phyloP scores from a whole-genome alignment of 202 grass and related monocot genomes.

The Zoysia matrella region DNA sequence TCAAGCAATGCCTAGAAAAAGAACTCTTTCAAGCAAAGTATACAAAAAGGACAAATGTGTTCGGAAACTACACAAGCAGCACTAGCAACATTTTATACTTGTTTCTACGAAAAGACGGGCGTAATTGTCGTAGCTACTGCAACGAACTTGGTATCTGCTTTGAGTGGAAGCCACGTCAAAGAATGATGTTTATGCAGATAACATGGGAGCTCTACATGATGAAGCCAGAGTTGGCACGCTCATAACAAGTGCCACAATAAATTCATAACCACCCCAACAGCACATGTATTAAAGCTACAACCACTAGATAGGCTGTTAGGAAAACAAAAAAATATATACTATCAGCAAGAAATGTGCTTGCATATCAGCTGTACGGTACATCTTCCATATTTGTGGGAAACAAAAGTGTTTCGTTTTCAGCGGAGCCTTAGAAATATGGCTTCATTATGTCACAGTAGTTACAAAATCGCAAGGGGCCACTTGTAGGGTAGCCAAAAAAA shows the following conservation, averaged over 20 bases:
- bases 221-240: not conserved
- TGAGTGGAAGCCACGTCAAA: constrained; percentile 20
- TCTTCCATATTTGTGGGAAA: not conserved
- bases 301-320: constrained; percentile 20
- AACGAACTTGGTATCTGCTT: constrained; percentile 46
- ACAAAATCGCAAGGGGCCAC: constrained; percentile 14
- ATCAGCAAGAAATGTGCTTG: not conserved
- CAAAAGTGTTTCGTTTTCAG: not conserved
- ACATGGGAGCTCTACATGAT: not conserved
- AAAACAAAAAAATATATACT: not conserved
- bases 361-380: constrained; percentile 2
- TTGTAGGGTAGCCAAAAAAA: constrained; percentile 13
- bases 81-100: not conserved
- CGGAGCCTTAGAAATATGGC: constrained; percentile 16
- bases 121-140: constrained; percentile 46
- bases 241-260: constrained; percentile 20
- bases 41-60: not conserved
- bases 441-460: constrained; percentile 12
- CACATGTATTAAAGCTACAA: constrained; percentile 35
- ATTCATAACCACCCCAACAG: constrained; percentile 26
- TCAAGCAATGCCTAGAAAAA: not conserved
- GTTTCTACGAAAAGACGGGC: not conserved
- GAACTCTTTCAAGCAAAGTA: constrained; percentile 10
- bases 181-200: constrained; percentile 2
- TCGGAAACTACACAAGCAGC: not conserved